Evolutionary conservation across 495 filamentous ascomycete species (phyloP).

Genomic region (Annulohypoxylon maeteangense): DNA sequence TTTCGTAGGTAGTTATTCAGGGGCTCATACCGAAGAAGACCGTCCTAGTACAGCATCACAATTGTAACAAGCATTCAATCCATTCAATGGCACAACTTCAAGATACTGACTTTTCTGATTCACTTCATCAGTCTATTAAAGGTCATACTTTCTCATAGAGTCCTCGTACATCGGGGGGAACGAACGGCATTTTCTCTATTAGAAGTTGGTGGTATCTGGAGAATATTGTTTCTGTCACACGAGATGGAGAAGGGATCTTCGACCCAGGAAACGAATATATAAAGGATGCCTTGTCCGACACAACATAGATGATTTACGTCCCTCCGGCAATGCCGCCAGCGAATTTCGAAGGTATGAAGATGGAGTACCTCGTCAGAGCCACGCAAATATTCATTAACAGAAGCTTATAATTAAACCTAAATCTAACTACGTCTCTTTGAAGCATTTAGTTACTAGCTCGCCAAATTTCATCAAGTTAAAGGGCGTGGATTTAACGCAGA

Average conservation of each 20-base stretch:
- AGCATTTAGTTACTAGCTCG: conserved; percentile 9
- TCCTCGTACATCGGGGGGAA: neutral
- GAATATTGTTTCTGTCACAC: neutral
- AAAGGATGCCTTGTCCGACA: neutral
- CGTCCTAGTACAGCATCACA: neutral
- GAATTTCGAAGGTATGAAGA: neutral
- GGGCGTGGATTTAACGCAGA: conserved; percentile 27
- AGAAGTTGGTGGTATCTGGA: neutral
- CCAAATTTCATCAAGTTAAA: neutral
- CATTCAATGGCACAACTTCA: neutral
- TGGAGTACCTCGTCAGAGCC: neutral
- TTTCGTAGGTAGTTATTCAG: neutral
- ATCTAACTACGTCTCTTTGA: neutral
- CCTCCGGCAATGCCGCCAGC: neutral
- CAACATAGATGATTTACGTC: neutral
- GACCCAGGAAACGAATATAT: neutral
- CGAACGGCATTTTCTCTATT: neutral
- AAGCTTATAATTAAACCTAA: neutral
- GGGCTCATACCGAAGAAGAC: neutral
- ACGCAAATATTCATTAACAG: conserved; percentile 23
- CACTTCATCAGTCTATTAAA: neutral
- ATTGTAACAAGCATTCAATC: too few species aligned
- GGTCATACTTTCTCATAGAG: neutral
- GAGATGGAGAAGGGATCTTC: neutral
- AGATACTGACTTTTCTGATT: neutral